phyloP scores from a whole-genome alignment of 139 green algal species.

The Auxenochlorella protothecoides region DNA sequence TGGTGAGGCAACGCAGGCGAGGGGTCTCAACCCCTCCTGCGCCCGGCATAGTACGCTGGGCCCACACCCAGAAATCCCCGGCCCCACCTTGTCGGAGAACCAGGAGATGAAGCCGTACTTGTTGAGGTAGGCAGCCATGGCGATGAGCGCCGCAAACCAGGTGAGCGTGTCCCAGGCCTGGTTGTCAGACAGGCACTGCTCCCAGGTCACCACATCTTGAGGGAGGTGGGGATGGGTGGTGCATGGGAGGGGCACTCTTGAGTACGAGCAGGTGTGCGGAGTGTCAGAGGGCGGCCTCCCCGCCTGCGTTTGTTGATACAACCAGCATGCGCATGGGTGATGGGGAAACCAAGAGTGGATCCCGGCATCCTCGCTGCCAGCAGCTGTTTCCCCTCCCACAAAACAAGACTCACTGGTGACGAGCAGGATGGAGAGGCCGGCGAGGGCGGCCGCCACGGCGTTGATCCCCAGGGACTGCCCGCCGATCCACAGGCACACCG shows the following conservation, averaged over 20 bases:
- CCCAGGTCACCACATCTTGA: constrained; percentile 57
- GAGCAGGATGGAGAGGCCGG: constrained; percentile 88
- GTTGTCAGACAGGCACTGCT: constrained; percentile 54
- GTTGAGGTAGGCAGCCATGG: constrained; percentile 97
- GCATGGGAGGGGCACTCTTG: too few species aligned
- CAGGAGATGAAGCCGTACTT: constrained; percentile 95
- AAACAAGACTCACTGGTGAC: constrained; percentile 63
- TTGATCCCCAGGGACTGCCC: constrained; percentile 80
- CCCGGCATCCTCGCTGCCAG: constrained; percentile 25
- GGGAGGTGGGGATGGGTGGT: neutral
- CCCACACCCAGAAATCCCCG: too few species aligned
- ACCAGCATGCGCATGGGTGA: neutral
- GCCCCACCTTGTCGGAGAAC: constrained; percentile 71
- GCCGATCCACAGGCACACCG: constrained; percentile 89
- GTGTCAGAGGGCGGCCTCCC: too few species aligned
- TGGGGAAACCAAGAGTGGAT: neutral
- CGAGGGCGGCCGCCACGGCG: constrained; percentile 88
- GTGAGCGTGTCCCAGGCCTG: constrained; percentile 96
- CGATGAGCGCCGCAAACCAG: constrained; percentile 98
- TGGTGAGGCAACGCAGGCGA: neutral
- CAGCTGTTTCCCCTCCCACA: constrained; percentile 11
- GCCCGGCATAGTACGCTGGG: too few species aligned
- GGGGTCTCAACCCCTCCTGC: too few species aligned
- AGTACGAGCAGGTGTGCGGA: too few species aligned
- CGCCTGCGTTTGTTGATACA: neutral